These are phyloP conservation scores for Casuarina glauca DNA, from an alignment of 306 rosid genomes.

Conservation along the genomic window DNA sequence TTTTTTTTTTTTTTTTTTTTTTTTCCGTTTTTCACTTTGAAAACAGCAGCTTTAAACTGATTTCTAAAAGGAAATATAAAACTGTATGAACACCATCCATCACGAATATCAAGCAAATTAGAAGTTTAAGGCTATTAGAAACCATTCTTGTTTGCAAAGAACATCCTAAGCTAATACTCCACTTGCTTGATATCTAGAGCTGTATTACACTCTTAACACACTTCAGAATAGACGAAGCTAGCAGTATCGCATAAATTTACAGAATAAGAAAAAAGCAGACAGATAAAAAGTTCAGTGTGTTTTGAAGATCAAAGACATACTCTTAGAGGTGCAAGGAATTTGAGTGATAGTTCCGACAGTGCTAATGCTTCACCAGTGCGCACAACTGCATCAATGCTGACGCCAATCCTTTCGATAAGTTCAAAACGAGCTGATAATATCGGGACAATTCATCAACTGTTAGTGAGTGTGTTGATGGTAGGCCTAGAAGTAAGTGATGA, in stretches of 20 bases:
- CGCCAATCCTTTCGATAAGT: constrained; percentile 59
- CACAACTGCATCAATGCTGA: constrained; percentile 64
- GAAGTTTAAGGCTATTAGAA: not conserved
- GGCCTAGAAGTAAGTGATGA: too few relatives aligned
- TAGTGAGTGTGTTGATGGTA: not conserved
- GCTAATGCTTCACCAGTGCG: constrained; percentile 73
- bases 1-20: too few relatives aligned
- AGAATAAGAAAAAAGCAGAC: not conserved
- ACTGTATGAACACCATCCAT: not conserved
- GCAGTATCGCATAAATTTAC: not conserved
- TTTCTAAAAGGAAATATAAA: not conserved
- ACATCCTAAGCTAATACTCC: constrained; percentile 9
- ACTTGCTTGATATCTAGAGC: constrained; percentile 3
- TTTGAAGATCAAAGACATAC: constrained; percentile 43
- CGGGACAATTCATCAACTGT: constrained; percentile 24
- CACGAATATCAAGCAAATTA: not conserved
- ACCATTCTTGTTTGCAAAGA: constrained; percentile 6
- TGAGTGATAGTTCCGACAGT: constrained; percentile 65
- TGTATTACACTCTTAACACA: not conserved
- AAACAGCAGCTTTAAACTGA: not conserved
- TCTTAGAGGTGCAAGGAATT: constrained; percentile 80
- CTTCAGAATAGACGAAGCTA: constrained; percentile 12
- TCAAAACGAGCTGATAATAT: constrained; percentile 71
- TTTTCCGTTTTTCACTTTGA: not conserved
- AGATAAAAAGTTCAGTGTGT: not conserved